Base-by-base conservation (phyloP, 345 rosid genomes). In the Raphanus raphanistrum region DNA sequence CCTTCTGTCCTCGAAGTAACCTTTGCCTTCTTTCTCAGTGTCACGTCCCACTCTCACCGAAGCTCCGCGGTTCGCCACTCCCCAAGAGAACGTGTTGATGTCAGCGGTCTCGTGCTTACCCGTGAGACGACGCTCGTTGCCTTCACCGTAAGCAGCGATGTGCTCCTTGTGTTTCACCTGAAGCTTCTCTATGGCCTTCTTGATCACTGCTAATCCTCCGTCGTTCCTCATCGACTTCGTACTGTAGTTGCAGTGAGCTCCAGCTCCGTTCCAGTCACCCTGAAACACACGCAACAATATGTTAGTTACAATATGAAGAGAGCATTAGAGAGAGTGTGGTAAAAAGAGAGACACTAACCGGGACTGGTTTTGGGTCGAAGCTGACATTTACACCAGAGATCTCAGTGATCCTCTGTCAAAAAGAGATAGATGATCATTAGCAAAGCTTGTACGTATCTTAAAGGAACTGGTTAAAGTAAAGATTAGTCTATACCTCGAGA, bases 261-360 rank as follows among this genome's bases (percentile, higher is more conserved):
- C 97, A 32, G 98, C 95, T 16, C 97, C 97, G 50, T 92, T 92
- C 98, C 97, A 92, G 8, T 94, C 97, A 45, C 97, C 98, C 98
- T 92, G 38, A 45, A 48, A 31, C 8, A 8, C n/a, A 38, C 12
- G 2, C 15, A 43, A 25, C 9, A 41, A n/a, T 38, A 38, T 12
- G n/a, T 41, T 28, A 54, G n/a, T 41, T 28, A 54, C 12, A 12
- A 12, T 6, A 54, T 13, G 5, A 26, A 33, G 54, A 17, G 28
- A 21, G 21, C 21, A 21, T 17, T 5, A 5, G 12, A 41, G 48
- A 48, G 16, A 9, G 8, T 41, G 10, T 35, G 41, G 43, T 5
- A 0, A 12, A 15, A 3, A 65, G 5, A 15, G 4, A 65, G 5
- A 76, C 45, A 76, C 66, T 61, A 57, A 90, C 96, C 82, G 66